Conservation (phyloP, 2,329 filamentous ascomycete genomes). For the Alternaria sp. region DNA sequence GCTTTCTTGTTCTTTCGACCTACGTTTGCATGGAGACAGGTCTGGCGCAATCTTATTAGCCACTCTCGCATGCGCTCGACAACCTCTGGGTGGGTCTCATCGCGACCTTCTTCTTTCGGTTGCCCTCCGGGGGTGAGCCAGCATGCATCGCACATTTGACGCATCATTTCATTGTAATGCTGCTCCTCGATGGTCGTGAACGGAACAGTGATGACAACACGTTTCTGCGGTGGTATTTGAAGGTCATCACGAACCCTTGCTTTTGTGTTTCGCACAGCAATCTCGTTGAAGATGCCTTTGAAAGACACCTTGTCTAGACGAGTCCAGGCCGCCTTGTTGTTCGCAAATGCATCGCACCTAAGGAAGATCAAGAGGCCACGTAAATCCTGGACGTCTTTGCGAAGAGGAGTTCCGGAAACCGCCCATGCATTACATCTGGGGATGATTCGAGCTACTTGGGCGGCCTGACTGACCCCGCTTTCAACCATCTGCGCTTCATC, state of each 20-base stretch:
- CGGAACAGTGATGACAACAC: slow-evolving; percentile 87
- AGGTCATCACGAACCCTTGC: slow-evolving; percentile 81
- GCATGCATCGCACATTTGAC: slow-evolving; percentile 76
- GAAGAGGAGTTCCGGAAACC: slow-evolving; percentile 88
- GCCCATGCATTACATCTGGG: slow-evolving; percentile 91
- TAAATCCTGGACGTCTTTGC: slow-evolving; percentile 80
- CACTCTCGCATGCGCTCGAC: slow-evolving; percentile 81
- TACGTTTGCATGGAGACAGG: slow-evolving; percentile 85
- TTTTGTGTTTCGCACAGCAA: slow-evolving; percentile 89
- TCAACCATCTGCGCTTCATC: slow-evolving; percentile 93
- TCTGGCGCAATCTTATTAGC: slow-evolving; percentile 80
- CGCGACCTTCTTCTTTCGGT: slow-evolving; percentile 70
- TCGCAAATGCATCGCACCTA: slow-evolving; percentile 78
- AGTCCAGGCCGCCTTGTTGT: slow-evolving; percentile 71
- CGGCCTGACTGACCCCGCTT: slow-evolving; percentile 83
- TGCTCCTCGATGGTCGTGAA: slow-evolving; percentile 93
- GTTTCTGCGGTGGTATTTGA: slow-evolving; percentile 80
- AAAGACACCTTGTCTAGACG: slow-evolving; percentile 74
- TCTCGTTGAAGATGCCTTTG: slow-evolving; percentile 70
- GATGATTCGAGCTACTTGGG: slow-evolving; percentile 79
- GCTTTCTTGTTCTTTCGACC: slow-evolving; percentile 72
- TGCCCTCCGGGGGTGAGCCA: slow-evolving; percentile 71
- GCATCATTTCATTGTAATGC: slow-evolving; percentile 80
- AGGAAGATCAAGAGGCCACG: slow-evolving; percentile 85
- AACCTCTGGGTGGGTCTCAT: slow-evolving; percentile 64